Evolutionary conservation across 768 basidiomycete genomes (phyloP).

Genomic region (Austroboletus eburneus): DNA sequence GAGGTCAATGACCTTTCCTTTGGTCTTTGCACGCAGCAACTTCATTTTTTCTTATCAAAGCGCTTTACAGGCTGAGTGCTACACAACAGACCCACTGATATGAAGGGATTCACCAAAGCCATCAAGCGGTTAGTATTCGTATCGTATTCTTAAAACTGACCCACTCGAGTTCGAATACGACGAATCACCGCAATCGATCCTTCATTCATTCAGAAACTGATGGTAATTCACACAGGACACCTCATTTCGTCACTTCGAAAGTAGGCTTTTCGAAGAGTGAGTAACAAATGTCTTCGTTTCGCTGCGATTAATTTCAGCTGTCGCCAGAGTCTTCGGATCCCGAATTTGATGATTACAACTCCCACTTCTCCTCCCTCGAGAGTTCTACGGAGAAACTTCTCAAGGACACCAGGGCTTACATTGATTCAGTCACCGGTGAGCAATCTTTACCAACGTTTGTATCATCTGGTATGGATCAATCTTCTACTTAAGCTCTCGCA

Average conservation of each 20-base stretch:
- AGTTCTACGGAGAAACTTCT: conserved; percentile 80
- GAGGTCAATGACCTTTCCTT: not conserved
- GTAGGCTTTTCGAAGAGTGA: conserved; percentile 93
- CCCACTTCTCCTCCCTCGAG: conserved; percentile 76
- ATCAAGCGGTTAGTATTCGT: conserved; percentile 63
- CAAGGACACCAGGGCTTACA: conserved; percentile 88
- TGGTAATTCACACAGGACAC: conserved; percentile 54
- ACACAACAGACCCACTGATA: conserved; percentile 29
- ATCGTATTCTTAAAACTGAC: not conserved
- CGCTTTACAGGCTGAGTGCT: no score
- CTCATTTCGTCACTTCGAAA: conserved; percentile 82
- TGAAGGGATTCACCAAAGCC: conserved; percentile 84
- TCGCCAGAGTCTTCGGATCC: conserved; percentile 71
- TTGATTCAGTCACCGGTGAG: conserved; percentile 72
- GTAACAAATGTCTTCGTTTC: conserved; percentile 19
- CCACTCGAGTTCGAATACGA: not conserved
- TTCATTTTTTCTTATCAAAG: conserved; percentile 1
- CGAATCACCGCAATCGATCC: conserved; percentile 6
- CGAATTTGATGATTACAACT: conserved; percentile 85
- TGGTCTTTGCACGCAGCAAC: not conserved
- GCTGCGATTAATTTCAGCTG: conserved; percentile 1
- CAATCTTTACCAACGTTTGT: not conserved
- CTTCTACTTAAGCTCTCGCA: conserved; percentile 50
- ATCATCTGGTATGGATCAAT: conserved; percentile 1
- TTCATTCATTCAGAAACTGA: conserved; percentile 7